Conservation (phyloP, 129 eudicot genomes). For the Helianthus tuberosus region DNA sequence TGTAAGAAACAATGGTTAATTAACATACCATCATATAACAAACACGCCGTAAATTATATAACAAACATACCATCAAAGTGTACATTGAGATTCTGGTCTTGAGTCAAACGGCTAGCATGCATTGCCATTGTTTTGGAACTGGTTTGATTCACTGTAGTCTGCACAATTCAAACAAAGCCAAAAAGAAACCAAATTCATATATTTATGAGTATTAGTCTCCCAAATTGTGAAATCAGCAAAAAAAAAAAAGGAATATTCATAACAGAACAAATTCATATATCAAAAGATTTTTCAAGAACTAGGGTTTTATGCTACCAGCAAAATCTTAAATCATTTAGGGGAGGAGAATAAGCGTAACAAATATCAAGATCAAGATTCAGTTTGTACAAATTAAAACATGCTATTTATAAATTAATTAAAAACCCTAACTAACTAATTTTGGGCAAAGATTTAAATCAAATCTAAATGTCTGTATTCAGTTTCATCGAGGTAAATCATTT, state of each 20-base stretch:
- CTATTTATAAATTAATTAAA: neutral
- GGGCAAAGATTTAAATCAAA: neutral
- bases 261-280: neutral
- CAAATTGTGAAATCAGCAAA: too few species aligned
- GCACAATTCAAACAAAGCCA: slow-evolving; percentile 1
- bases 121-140: slow-evolving; percentile 47
- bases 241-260: neutral
- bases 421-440: neutral
- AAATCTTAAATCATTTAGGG: neutral
- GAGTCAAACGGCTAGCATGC: slow-evolving; percentile 41
- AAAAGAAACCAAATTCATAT: slow-evolving; percentile 6
- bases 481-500: neutral
- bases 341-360: neutral
- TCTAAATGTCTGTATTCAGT: too few species aligned
- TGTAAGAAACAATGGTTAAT: neutral
- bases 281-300: neutral
- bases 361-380: neutral
- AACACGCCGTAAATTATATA: neutral
- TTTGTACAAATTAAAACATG: neutral
- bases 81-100: slow-evolving; percentile 59
- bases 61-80: slow-evolving; percentile 51
- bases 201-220: neutral
- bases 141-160: slow-evolving; percentile 25
- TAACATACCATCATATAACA: too few species aligned
- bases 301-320: slow-evolving; percentile 11